Evolutionary conservation across 129 eudicot genomes (phyloP), one percentile per base, ranked within the genome.

Genomic region (Centella asiatica): DNA sequence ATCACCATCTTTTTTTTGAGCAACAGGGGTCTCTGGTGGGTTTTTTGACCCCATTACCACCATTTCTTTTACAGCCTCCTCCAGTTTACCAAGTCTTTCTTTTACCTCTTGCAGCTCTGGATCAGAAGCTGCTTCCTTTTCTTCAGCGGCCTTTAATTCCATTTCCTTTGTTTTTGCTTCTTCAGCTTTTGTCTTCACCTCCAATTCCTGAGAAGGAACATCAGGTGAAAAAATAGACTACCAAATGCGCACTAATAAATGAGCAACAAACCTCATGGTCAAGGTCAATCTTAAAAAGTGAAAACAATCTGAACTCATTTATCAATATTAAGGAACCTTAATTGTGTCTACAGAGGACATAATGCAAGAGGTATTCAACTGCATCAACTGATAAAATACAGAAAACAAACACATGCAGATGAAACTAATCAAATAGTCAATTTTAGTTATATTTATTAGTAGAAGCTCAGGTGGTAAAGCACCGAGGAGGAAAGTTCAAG

Each of bases 21-120:
- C 28, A 18, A 42, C 55, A 28, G 26, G 54, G 26, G 47, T 62
- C 55, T 36, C 65, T 51, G 70, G 42, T 66, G 68, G 81, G 67
- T 66, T 71, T 74, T 85, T 85, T 19, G 86, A 73, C 72, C 80
- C 94, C 67, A 70, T 84, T n/a, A 33, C 74, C 27, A 58, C 77
- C 44, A 86, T 76, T 72, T 84, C 94, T 44, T 79, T 81, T 25
- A 90, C 71, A 0, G 81, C 65, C 44, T 72, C 83, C 69, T 90
- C 97, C 61, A 86, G 70, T 69, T 78, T 82, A 4, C 78, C 78
- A 44, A 90, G 78, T 55, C 97, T 90, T 66, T 46, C 94, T 74
- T 83, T 90, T 15, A 90, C 95, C 73, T 83, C 83, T 54, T 66
- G 42, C 69, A 90, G 69, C 65, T 78, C 87, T 12, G 85, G 83